phyloP scores from a whole-genome alignment of 2,329 filamentous ascomycete genomes.

The Metarhizium guizhouense region DNA sequence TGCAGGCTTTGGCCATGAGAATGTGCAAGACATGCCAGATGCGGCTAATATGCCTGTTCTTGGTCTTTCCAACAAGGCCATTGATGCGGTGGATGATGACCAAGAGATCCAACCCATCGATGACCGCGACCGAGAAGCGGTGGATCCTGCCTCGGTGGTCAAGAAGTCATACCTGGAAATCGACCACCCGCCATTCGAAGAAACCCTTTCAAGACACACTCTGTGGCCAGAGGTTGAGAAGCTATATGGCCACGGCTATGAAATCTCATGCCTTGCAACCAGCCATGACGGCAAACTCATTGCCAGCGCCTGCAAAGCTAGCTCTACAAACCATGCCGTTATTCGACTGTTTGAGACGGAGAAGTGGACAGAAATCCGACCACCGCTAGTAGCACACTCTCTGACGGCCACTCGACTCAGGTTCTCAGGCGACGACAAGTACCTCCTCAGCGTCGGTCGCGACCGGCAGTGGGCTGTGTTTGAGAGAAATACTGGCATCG shows the following conservation, averaged over 20 bases:
- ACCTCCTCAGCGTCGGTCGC: constrained; percentile 78
- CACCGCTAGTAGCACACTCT: constrained; percentile 74
- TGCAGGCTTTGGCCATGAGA: constrained; percentile 44
- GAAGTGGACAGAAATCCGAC: constrained; percentile 79
- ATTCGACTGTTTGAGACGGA: constrained; percentile 83
- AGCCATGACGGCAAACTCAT: constrained; percentile 67
- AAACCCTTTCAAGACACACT: constrained; percentile 79
- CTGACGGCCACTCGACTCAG: constrained; percentile 76
- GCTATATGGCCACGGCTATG: constrained; percentile 94
- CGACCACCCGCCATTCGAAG: constrained; percentile 74
- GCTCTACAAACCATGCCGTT: constrained; percentile 86
- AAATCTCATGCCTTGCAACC: constrained; percentile 79
- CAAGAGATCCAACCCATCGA: constrained; percentile 34
- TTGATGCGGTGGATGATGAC: constrained; percentile 48
- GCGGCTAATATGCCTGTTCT: constrained; percentile 92
- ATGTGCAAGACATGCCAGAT: constrained; percentile 55
- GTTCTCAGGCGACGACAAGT: constrained; percentile 67
- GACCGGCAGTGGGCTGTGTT: constrained; percentile 91
- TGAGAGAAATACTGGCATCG: constrained; percentile 33
- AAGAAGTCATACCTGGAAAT: constrained; percentile 55
- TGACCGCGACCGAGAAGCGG: constrained; percentile 41
- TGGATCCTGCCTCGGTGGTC: constrained; percentile 46
- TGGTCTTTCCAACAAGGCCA: constrained; percentile 91
- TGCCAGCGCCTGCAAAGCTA: constrained; percentile 89
- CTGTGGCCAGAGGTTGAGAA: constrained; percentile 96